phyloP scores from a whole-genome alignment of 2,329 filamentous ascomycete species.

The Venturia pyrina region DNA sequence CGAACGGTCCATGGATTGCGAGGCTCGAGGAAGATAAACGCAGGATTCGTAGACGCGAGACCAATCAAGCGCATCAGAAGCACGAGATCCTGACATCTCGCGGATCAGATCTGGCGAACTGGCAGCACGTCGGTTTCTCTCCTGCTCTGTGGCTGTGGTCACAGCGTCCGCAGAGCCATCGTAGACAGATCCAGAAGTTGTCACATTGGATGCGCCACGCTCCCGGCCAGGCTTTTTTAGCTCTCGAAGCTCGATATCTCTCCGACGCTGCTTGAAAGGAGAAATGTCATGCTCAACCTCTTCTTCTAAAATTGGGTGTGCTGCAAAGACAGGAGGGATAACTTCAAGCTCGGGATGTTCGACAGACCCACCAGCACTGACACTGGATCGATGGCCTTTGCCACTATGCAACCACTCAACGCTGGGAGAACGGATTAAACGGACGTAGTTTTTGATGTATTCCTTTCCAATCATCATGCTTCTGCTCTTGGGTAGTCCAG shows the following conservation, averaged over 20 bases:
- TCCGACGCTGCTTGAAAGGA: neutral
- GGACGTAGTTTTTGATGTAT: conserved; percentile 35
- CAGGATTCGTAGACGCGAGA: conserved; percentile 27
- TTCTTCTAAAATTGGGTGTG: conserved; percentile 10
- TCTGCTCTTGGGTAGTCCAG: conserved; percentile 22
- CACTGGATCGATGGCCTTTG: conserved; percentile 34
- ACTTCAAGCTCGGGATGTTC: conserved; percentile 39
- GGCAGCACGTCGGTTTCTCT: neutral
- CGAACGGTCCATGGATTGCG: conserved; percentile 8
- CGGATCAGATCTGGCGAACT: conserved; percentile 2
- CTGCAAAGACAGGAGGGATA: conserved; percentile 26
- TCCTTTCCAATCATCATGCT: conserved; percentile 32
- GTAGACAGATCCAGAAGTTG: neutral
- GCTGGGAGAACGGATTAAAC: conserved; percentile 27
- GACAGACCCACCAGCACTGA: conserved; percentile 32
- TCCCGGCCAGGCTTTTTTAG: neutral
- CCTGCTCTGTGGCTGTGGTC: neutral
- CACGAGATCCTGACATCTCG: neutral
- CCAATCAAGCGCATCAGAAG: conserved; percentile 21
- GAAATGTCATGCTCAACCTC: neutral
- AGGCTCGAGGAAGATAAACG: conserved; percentile 15
- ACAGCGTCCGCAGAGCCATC: neutral
- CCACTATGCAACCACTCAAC: conserved; percentile 29
- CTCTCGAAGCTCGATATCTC: conserved; percentile 7
- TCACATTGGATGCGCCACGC: neutral